These are phyloP conservation scores for Podosphaera xanthii DNA, from an alignment of 2,329 filamentous ascomycete species.

Conservation along the genomic window DNA sequence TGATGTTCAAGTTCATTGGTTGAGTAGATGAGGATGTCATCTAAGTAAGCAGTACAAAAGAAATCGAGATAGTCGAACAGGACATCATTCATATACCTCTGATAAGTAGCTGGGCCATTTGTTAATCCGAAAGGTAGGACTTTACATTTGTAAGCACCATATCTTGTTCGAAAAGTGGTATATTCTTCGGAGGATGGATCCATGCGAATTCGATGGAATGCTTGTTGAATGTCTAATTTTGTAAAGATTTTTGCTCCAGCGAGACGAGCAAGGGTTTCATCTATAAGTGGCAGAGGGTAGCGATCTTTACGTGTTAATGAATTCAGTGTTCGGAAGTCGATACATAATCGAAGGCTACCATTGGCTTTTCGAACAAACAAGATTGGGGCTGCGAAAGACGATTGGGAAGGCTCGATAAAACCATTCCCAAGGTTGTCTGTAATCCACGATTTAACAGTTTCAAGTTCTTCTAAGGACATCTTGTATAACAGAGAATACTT, in stretches of 20 bases:
- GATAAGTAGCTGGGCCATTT: no score
- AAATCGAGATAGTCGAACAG: not conserved
- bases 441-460: not conserved
- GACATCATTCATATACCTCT: no score
- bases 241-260: not conserved
- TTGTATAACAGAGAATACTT: no score
- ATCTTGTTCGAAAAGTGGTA: not conserved
- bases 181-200: not conserved
- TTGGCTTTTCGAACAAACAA: no score
- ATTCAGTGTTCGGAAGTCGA: no score
- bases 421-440: not conserved
- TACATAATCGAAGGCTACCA: no score
- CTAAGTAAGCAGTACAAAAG: not conserved
- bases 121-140: no score
- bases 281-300: no score
- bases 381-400: not conserved
- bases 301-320: no score
- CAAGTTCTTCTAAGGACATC: no score
- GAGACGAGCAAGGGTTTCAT: no score
- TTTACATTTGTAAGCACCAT: not conserved
- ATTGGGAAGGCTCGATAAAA: not conserved
- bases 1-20: not conserved
- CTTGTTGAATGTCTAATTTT: not conserved
- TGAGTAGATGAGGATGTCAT: not conserved
- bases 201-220: conserved; percentile 1